Percentiles rank a stretch among this genome's conserved stretches.
phyloP scores from a whole-genome alignment of 306 rosid species.

The Urtica urens region DNA sequence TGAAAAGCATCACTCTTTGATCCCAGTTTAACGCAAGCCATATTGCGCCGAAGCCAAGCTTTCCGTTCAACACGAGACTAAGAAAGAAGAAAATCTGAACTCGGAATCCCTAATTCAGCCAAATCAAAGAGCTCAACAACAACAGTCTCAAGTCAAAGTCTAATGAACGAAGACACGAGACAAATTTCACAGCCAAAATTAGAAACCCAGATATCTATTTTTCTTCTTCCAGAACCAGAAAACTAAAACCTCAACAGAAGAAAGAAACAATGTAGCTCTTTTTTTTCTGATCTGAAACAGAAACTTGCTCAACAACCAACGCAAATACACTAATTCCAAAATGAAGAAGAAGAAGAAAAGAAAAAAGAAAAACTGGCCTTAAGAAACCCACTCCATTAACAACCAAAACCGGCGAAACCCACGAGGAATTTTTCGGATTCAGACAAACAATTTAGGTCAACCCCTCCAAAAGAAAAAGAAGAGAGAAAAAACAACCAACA shows the following conservation, averaged over 20 bases:
- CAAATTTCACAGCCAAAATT: conserved; percentile 5
- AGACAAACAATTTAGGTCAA: conserved; percentile 51
- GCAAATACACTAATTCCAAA: conserved; percentile 11
- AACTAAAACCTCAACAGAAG: conserved; percentile 8
- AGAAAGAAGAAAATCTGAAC: too few species aligned
- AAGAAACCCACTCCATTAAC: conserved; percentile 48
- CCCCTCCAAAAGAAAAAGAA: conserved; percentile 27
- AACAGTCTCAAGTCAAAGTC: conserved; percentile 7
- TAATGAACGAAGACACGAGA: conserved; percentile 15
- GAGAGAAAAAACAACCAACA: conserved; percentile 9
- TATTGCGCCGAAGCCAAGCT: conserved; percentile 15
- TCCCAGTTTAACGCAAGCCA: conserved; percentile 95
- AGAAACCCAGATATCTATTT: conserved; percentile 7
- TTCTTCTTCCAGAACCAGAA: conserved; percentile 10
- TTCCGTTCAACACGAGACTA: too few species aligned
- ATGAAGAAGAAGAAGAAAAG: conserved; percentile 4
- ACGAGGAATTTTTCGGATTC: conserved; percentile 14
- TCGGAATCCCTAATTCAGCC: conserved; percentile 1
- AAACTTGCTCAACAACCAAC: conserved; percentile 12
- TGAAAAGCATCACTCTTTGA: conserved; percentile 91
- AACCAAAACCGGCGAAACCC: conserved; percentile 15
- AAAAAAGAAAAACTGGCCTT: conserved; percentile 11
- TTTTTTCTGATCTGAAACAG: conserved; percentile 13
- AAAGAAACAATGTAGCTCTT: conserved; percentile 41
- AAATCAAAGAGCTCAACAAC: conserved; percentile 5